Percentiles rank a stretch among this genome's conserved stretches.
These are phyloP conservation scores for Agastache rugosa DNA, from an alignment of 257 asterid species.

Conservation along the genomic window DNA sequence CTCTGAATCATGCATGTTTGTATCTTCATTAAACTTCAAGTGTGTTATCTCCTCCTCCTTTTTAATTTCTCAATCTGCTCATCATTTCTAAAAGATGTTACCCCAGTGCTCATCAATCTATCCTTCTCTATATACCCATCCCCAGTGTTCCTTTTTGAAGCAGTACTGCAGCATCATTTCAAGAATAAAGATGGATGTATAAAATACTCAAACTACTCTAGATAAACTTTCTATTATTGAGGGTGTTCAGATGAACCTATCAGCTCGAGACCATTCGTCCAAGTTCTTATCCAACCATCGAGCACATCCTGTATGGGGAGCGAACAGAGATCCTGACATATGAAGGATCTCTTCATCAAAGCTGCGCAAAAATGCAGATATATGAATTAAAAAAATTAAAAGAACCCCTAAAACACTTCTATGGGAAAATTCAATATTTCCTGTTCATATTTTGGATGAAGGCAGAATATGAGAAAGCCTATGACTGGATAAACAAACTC, in stretches of 20 bases:
- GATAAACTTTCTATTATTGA: constrained; percentile 4
- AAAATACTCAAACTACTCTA: neutral
- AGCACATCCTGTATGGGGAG: constrained; percentile 64
- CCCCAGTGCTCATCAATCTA: constrained; percentile 31
- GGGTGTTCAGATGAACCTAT: constrained; percentile 52
- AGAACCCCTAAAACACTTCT: neutral
- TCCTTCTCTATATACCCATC: constrained; percentile 36
- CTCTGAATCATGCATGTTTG: constrained; percentile 15
- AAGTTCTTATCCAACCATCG: constrained; percentile 70
- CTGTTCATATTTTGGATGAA: neutral
- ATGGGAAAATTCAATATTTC: constrained; percentile 1
- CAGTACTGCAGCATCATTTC: constrained; percentile 46
- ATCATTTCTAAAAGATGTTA: constrained; percentile 28
- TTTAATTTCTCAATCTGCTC: constrained; percentile 48
- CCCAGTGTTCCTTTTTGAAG: constrained; percentile 40
- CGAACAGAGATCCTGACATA: constrained; percentile 66
- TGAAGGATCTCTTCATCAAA: constrained; percentile 81
- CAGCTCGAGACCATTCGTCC: constrained; percentile 60
- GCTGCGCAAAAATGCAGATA: constrained; percentile 42
- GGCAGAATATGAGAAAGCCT: neutral
- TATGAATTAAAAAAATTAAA: neutral
- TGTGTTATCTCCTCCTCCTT: constrained; percentile 45
- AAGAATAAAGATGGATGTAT: neutral
- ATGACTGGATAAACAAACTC: constrained; percentile 13
- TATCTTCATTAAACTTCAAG: constrained; percentile 34